Evolutionary conservation across 2,329 filamentous ascomycete genomes (phyloP).

Genomic region (Pochonia chlamydosporia): DNA sequence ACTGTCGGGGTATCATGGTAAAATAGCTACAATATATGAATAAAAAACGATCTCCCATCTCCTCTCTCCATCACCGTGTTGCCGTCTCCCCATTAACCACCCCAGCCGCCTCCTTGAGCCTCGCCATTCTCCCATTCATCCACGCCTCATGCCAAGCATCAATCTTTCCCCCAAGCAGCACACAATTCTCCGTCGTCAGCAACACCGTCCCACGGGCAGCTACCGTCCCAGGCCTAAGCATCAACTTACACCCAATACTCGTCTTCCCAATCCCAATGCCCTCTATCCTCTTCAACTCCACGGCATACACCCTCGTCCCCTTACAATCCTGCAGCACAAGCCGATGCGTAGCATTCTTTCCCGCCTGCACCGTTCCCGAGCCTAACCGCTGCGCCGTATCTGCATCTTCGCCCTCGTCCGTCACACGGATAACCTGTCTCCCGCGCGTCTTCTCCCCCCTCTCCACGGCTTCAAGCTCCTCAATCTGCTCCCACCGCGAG

Average conservation of each 20-base stretch:
- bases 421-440: constrained; percentile 72
- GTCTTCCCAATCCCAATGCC: constrained; percentile 60
- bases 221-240: constrained; percentile 59
- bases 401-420: constrained; percentile 22
- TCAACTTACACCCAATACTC: constrained; percentile 73
- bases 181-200: constrained; percentile 61
- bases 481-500: constrained; percentile 81
- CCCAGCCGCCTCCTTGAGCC: constrained; percentile 56
- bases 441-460: constrained; percentile 71
- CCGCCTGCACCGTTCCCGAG: constrained; percentile 12
- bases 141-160: constrained; percentile 75
- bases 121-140: constrained; percentile 64
- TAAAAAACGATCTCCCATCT: too few relatives aligned
- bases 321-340: constrained; percentile 75
- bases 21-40: too few relatives aligned
- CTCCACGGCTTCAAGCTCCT: constrained; percentile 68
- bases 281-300: constrained; percentile 65
- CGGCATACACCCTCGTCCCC: constrained; percentile 62
- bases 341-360: constrained; percentile 62
- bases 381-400: constrained; percentile 32
- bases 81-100: constrained; percentile 2
- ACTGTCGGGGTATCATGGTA: too few relatives aligned
- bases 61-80: background rate
- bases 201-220: constrained; percentile 75
- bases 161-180: constrained; percentile 82